These are phyloP conservation scores for Plectosphaerella sp. DNA, from an alignment of 2,329 filamentous ascomycete species.

Conservation along the genomic window DNA sequence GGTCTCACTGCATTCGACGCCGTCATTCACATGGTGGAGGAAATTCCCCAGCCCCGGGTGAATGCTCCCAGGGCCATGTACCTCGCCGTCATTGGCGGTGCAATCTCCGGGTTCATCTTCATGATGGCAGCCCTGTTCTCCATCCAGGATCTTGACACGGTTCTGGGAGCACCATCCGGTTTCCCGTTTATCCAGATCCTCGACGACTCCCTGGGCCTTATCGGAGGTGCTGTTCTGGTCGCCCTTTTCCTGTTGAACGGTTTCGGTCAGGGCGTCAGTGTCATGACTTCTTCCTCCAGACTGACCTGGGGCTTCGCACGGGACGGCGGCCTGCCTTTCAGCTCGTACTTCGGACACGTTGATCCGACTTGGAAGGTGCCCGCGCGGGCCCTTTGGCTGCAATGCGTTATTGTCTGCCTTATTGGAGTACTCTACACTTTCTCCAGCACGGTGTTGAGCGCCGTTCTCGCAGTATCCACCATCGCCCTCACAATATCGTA, in stretches of 20 bases:
- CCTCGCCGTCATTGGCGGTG: slow-evolving; percentile 44
- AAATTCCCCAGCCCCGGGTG: slow-evolving; percentile 45
- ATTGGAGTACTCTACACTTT: slow-evolving; percentile 53
- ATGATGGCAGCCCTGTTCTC: slow-evolving; percentile 48
- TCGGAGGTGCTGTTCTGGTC: slow-evolving; percentile 39
- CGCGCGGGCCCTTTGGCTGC: slow-evolving; percentile 45
- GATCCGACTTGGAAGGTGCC: slow-evolving; percentile 48
- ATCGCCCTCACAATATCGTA: slow-evolving; percentile 51
- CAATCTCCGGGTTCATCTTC: slow-evolving; percentile 45
- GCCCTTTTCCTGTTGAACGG: slow-evolving; percentile 52
- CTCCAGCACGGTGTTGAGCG: slow-evolving; percentile 45
- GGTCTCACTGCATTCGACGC: slow-evolving; percentile 50
- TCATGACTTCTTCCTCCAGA: slow-evolving; percentile 46
- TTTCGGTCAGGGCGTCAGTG: slow-evolving; percentile 46
- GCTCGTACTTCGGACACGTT: slow-evolving; percentile 36
- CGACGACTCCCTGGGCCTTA: slow-evolving; percentile 28
- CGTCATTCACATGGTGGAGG: slow-evolving; percentile 54
- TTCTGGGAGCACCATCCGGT: slow-evolving; percentile 32
- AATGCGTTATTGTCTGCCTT: slow-evolving; percentile 33
- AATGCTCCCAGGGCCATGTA: slow-evolving; percentile 49
- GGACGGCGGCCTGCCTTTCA: slow-evolving; percentile 42
- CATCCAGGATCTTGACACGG: slow-evolving; percentile 38
- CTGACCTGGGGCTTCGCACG: slow-evolving; percentile 52
- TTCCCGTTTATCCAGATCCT: slow-evolving; percentile 46
- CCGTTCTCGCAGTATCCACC: slow-evolving; percentile 51